These are phyloP conservation scores for Geosmithia flava DNA, from an alignment of 2,329 filamentous ascomycete genomes.

Conservation along the genomic window DNA sequence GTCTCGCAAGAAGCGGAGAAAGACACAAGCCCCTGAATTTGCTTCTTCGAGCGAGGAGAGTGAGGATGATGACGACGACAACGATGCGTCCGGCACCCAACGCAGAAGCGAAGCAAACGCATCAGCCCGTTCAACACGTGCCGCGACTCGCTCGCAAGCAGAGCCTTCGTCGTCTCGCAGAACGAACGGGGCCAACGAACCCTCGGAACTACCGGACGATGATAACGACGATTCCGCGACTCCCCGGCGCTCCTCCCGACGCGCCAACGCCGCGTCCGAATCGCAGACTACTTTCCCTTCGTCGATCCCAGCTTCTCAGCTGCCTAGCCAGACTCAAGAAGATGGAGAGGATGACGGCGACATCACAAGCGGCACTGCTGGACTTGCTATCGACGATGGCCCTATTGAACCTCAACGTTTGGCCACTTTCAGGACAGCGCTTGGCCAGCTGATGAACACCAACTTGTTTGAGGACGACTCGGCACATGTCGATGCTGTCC, in stretches of 20 bases:
- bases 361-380: constrained; percentile 27
- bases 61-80: constrained; percentile 43
- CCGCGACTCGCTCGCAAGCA: constrained; percentile 9
- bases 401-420: constrained; percentile 53
- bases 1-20: constrained; percentile 73
- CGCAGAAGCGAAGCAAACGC: constrained; percentile 21
- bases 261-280: constrained; percentile 22
- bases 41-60: constrained; percentile 48
- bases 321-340: constrained; percentile 31
- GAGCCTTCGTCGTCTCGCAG: not conserved
- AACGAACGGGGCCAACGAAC: constrained; percentile 11
- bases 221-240: constrained; percentile 34
- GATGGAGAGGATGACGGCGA: constrained; percentile 27
- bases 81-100: constrained; percentile 38
- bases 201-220: constrained; percentile 31
- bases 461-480: constrained; percentile 80
- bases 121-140: constrained; percentile 15
- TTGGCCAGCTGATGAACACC: constrained; percentile 75
- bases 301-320: constrained; percentile 65
- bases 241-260: constrained; percentile 28
- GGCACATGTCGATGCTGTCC: constrained; percentile 60
- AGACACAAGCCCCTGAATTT: constrained; percentile 43
- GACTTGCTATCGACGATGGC: constrained; percentile 25
- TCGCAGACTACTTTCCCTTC: constrained; percentile 60
- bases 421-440: constrained; percentile 61